These are phyloP conservation scores for Paulownia fortunei DNA, from an alignment of 257 asterid species.

Conservation along the genomic window DNA sequence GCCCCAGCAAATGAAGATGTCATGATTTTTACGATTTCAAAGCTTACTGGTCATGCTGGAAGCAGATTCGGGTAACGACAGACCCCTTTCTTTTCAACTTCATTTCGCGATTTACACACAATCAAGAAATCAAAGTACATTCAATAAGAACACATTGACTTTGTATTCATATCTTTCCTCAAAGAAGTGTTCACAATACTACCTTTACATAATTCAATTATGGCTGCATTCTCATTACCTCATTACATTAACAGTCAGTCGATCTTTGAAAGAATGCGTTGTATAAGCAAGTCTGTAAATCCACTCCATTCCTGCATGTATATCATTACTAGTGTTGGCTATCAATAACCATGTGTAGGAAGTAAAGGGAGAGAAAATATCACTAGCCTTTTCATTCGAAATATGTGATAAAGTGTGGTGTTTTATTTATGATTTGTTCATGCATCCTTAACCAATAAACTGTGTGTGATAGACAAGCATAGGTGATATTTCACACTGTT, in stretches of 20 bases:
- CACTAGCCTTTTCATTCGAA: no score
- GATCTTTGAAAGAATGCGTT: background rate
- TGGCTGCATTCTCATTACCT: background rate
- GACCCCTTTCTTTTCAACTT: background rate
- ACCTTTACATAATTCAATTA: no score
- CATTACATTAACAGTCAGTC: background rate
- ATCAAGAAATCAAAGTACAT: background rate
- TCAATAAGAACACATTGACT: no score
- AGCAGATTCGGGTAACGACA: constrained; percentile 68
- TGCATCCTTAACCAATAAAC: background rate
- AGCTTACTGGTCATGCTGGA: constrained; percentile 91
- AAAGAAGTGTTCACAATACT: no score
- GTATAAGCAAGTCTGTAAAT: background rate
- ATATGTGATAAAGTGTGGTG: no score
- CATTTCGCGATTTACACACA: background rate
- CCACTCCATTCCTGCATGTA: background rate
- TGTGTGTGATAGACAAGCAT: background rate
- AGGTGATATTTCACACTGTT: no score
- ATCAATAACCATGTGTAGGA: no score
- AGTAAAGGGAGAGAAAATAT: no score
- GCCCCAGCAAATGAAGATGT: constrained; percentile 69
- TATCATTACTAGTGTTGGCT: background rate
- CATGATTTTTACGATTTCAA: constrained; percentile 71
- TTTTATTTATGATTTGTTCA: no score
- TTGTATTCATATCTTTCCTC: no score